These are phyloP conservation scores for Blastobotrys terrestris DNA, from an alignment of 805 yeast species.

Conservation along the genomic window DNA sequence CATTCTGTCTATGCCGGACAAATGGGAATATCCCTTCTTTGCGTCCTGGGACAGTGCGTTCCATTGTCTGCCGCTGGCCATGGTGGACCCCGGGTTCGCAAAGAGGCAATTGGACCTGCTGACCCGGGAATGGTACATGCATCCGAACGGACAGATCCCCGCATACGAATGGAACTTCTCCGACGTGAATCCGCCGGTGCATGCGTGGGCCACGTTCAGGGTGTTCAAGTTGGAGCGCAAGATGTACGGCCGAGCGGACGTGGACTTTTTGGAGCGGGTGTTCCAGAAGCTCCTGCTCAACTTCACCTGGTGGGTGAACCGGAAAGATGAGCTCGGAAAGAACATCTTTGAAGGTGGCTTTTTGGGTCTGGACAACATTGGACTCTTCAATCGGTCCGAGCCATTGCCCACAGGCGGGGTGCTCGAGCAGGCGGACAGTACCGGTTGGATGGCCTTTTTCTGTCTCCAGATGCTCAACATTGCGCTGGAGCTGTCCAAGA, in stretches of 20 bases:
- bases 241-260: constrained; percentile 74
- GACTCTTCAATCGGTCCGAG: constrained; percentile 87
- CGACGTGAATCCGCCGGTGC: constrained; percentile 97
- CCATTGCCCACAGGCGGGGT: constrained; percentile 89
- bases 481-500: constrained; percentile 82
- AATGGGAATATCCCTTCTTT: constrained; percentile 93
- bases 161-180: constrained; percentile 95
- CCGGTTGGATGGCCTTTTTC: constrained; percentile 98
- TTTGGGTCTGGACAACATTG: constrained; percentile 87
- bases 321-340: constrained; percentile 80
- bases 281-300: constrained; percentile 84
- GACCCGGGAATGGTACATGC: constrained; percentile 96
- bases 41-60: constrained; percentile 98
- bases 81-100: constrained; percentile 90
- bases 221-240: constrained; percentile 82
- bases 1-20: constrained; percentile 83
- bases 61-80: constrained; percentile 87
- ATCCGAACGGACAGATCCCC: constrained; percentile 95
- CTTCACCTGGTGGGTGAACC: constrained; percentile 97
- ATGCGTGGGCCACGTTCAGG: constrained; percentile 91
- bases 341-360: constrained; percentile 94
- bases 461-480: constrained; percentile 86
- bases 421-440: constrained; percentile 89
- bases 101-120: constrained; percentile 79
- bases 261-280: constrained; percentile 80